phyloP scores from a whole-genome alignment of 2,329 filamentous ascomycete species.

The Trichoderma sp. region DNA sequence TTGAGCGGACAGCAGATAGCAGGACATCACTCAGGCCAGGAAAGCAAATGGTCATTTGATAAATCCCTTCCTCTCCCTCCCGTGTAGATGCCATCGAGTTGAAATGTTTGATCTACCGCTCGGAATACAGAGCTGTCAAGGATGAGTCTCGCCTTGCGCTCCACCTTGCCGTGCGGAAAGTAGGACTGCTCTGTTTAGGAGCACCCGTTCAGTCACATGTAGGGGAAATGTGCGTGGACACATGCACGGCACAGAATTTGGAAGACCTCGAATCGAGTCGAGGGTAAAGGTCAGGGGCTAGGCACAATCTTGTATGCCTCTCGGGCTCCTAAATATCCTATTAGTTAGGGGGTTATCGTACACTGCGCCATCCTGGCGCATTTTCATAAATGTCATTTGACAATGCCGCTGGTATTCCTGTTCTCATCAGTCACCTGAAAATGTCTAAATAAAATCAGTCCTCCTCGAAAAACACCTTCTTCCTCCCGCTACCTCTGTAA shows the following conservation, averaged over 20 bases:
- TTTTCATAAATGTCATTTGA: constrained; percentile 12
- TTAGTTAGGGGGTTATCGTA: constrained; percentile 25
- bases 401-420: constrained; percentile 21
- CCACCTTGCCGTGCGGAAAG: constrained; percentile 68
- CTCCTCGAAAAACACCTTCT: constrained; percentile 53
- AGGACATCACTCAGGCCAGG: constrained; percentile 34
- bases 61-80: constrained; percentile 37
- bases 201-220: constrained; percentile 2
- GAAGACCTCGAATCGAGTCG: not conserved
- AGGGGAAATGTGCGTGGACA: not conserved
- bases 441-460: constrained; percentile 24
- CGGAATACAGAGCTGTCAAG: constrained; percentile 75
- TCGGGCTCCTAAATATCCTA: constrained; percentile 15
- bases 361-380: constrained; percentile 19
- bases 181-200: not conserved
- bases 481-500: constrained; percentile 46
- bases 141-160: constrained; percentile 73
- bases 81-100: constrained; percentile 28
- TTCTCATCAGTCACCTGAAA: constrained; percentile 26
- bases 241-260: not conserved
- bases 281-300: not conserved
- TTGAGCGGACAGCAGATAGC: constrained; percentile 31
- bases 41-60: constrained; percentile 43
- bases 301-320: not conserved
- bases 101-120: constrained; percentile 59